Conservation (phyloP, 2,329 filamentous ascomycete genomes). For the Periglandula ipomoeae region DNA sequence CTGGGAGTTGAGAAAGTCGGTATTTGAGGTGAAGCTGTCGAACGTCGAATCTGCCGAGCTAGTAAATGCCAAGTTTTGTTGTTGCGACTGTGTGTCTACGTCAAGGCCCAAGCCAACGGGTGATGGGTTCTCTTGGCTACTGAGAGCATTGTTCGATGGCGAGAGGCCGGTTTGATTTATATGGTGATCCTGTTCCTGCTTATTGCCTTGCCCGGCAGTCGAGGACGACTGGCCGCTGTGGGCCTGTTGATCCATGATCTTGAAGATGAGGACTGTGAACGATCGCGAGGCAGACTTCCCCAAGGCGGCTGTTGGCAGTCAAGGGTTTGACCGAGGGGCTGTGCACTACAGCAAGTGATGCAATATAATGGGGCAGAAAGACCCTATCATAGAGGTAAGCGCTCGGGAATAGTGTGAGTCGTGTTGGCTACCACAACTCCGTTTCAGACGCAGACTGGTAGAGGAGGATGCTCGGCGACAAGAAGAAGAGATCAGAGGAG, state of each 20-base stretch:
- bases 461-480: neutral
- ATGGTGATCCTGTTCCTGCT: conserved; percentile 45
- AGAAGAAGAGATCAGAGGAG: neutral
- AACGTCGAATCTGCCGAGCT: conserved; percentile 23
- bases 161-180: conserved; percentile 58
- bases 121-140: conserved; percentile 29
- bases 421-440: conserved; percentile 2
- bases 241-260: conserved; percentile 33
- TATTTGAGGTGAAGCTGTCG: conserved; percentile 35
- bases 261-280: conserved; percentile 8
- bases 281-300: conserved; percentile 33
- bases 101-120: conserved; percentile 48
- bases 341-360: conserved; percentile 16
- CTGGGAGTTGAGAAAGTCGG: conserved; percentile 42
- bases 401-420: conserved; percentile 4
- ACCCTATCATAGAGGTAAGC: conserved; percentile 8
- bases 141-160: conserved; percentile 49
- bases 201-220: conserved; percentile 28
- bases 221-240: conserved; percentile 52
- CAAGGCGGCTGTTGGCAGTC: conserved; percentile 35
- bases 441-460: conserved; percentile 2
- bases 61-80: conserved; percentile 22
- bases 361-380: conserved; percentile 11
- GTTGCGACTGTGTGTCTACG: conserved; percentile 39
- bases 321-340: conserved; percentile 23